phyloP scores from a whole-genome alignment of 257 asterid species.

The Agastache rugosa region DNA sequence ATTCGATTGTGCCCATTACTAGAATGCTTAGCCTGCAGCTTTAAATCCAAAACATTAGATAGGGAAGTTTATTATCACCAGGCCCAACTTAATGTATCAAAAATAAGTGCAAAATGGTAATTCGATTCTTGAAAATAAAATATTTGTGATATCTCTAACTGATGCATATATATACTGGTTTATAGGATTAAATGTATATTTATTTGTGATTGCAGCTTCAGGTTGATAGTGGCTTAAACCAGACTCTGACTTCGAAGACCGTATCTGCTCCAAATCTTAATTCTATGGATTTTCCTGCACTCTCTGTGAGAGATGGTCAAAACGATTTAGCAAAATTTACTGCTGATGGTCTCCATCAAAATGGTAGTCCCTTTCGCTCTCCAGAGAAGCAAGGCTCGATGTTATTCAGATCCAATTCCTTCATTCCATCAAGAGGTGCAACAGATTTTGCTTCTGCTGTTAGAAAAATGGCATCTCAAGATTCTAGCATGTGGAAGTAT shows the following conservation, averaged over 20 bases:
- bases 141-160: constrained; percentile 8
- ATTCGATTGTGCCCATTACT: neutral
- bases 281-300: constrained; percentile 93
- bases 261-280: constrained; percentile 72
- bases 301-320: constrained; percentile 61
- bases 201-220: constrained; percentile 68
- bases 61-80: neutral
- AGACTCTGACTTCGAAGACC: constrained; percentile 65
- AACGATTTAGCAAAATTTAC: constrained; percentile 55
- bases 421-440: constrained; percentile 72
- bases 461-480: constrained; percentile 79
- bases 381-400: constrained; percentile 61
- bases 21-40: neutral
- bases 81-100: neutral
- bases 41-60: neutral
- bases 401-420: constrained; percentile 68
- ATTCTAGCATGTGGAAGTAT: constrained; percentile 81
- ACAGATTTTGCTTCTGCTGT: constrained; percentile 96
- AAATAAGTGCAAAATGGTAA: neutral
- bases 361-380: constrained; percentile 54
- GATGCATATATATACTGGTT: neutral
- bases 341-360: constrained; percentile 64
- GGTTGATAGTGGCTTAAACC: constrained; percentile 77
- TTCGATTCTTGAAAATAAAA: neutral
- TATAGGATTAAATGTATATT: constrained; percentile 31